Evolutionary conservation across 2,329 filamentous ascomycete genomes (phyloP), one percentile per base, ranked within the genome.

Genomic region (Xylariaceae sp.): DNA sequence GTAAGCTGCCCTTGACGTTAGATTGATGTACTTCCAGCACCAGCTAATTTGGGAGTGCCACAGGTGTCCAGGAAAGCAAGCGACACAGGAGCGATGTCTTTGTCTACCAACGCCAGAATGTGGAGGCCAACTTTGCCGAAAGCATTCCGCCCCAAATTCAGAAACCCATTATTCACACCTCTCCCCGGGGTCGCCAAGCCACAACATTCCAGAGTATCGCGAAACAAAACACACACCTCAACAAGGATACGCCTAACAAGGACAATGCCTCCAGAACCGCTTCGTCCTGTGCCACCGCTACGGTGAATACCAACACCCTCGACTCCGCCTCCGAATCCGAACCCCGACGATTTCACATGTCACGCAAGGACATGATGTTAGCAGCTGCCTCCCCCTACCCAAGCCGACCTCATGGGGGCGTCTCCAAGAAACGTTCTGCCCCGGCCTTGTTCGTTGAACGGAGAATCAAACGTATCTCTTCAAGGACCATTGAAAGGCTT

Each of bases 371-470:
- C 56, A 74, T 79, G 68, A 70, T 74, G 55, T 65, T 75, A 26
- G 65, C 66, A 24, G 65, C 66, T 8, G 21, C 62, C 2, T 56
- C 63, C 21, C 57, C 66, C 39, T 62, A 64, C 62, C 67, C 39
- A 51, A 65, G 26, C 56, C 72, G 37, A 54, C 41, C 64, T 9
- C 61, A 65, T 36, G 56, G 71, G 5, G 73, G 74, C 1, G 53
- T 74, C 4, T 74, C 74, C 14, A 83, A 81, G 69, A 75, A 75
- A 52, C 74, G 78, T 12, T 71, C 75, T 29, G 72, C 72, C 3
- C 73, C 79, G n/a, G 77, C 82, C 6, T 73, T 86, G 2, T 87
- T 87, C 57, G 76, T 86, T 3, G 84, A 87, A 69, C 78, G 81
- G 9, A 78, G 75, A 43, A 75, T 76, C 45, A 72, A 72, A 49